Conservation (phyloP, 2,329 filamentous ascomycete species). For the Phaeoacremonium minimum region DNA sequence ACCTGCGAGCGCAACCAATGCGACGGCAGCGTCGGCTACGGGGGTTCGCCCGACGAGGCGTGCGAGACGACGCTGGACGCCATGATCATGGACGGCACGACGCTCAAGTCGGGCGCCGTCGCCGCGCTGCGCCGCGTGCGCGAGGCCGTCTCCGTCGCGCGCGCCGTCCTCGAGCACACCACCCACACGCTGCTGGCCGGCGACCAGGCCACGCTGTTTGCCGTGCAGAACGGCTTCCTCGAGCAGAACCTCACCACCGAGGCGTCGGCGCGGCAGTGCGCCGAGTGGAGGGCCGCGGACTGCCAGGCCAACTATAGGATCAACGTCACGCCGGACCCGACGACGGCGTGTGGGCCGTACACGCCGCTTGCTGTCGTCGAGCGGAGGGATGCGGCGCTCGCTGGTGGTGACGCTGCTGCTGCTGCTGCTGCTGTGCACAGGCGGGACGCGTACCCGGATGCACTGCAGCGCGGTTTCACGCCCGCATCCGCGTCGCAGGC, state of each 20-base stretch:
- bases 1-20: conserved; percentile 49
- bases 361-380: conserved; percentile 20
- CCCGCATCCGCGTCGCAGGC: conserved; percentile 12
- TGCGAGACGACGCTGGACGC: conserved; percentile 57
- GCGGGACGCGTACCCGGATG: not conserved
- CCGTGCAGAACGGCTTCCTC: conserved; percentile 43
- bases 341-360: conserved; percentile 42
- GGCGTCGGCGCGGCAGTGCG: conserved; percentile 32
- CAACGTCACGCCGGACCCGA: conserved; percentile 38
- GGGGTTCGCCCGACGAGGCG: conserved; percentile 49
- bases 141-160: conserved; percentile 44
- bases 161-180: conserved; percentile 46
- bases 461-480: conserved; percentile 2
- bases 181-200: conserved; percentile 44
- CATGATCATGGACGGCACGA: conserved; percentile 52
- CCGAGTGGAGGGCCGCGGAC: conserved; percentile 30
- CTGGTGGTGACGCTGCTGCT: no score
- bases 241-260: conserved; percentile 37
- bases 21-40: conserved; percentile 50
- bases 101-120: conserved; percentile 50
- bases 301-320: conserved; percentile 50
- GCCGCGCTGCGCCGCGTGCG: conserved; percentile 43
- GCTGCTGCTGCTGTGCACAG: no score
- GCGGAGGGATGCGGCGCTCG: not conserved
- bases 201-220: conserved; percentile 49